phyloP scores from a whole-genome alignment of 495 filamentous ascomycete genomes.

The Aspergillus affinis region DNA sequence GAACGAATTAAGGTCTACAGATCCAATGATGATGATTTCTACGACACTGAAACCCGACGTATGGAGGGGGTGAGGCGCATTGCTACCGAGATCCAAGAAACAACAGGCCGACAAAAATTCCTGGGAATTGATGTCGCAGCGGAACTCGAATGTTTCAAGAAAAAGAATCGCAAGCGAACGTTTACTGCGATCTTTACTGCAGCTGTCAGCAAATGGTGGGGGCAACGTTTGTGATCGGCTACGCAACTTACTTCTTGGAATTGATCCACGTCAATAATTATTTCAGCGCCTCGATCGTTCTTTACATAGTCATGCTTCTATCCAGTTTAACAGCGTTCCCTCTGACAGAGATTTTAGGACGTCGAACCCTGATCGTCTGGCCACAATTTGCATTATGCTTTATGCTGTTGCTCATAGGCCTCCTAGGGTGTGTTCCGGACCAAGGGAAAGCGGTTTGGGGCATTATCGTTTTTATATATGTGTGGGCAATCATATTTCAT shows the following conservation, averaged over 20 bases:
- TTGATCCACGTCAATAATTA: slow-evolving; percentile 23
- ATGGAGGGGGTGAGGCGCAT: slow-evolving; percentile 15
- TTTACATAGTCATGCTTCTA: slow-evolving; percentile 25
- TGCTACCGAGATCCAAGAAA: slow-evolving; percentile 4
- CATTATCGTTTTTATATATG: slow-evolving; percentile 24
- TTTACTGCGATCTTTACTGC: slow-evolving; percentile 22
- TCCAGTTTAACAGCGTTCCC: slow-evolving; percentile 22
- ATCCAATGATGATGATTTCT: slow-evolving; percentile 19
- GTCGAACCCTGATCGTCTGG: slow-evolving; percentile 21
- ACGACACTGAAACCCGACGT: slow-evolving; percentile 14
- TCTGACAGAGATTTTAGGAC: slow-evolving; percentile 23
- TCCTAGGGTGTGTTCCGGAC: slow-evolving; percentile 22
- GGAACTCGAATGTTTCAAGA: slow-evolving; percentile 20
- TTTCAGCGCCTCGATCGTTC: slow-evolving; percentile 19
- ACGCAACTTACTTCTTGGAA: slow-evolving; percentile 27
- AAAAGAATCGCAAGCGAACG: slow-evolving; percentile 22
- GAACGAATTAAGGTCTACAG: slow-evolving; percentile 18
- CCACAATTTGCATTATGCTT: slow-evolving; percentile 21
- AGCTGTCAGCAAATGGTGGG: slow-evolving; percentile 24
- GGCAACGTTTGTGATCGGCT: slow-evolving; percentile 27
- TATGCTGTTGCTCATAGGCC: slow-evolving; percentile 20
- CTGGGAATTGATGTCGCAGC: slow-evolving; percentile 14
- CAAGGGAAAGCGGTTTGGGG: slow-evolving; percentile 19
- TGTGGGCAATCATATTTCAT: slow-evolving; percentile 27
- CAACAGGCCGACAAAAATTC: slow-evolving; percentile 5